Evolutionary conservation across 2,329 filamentous ascomycete species (phyloP).

Genomic region (Teratosphaeria nubilosa): DNA sequence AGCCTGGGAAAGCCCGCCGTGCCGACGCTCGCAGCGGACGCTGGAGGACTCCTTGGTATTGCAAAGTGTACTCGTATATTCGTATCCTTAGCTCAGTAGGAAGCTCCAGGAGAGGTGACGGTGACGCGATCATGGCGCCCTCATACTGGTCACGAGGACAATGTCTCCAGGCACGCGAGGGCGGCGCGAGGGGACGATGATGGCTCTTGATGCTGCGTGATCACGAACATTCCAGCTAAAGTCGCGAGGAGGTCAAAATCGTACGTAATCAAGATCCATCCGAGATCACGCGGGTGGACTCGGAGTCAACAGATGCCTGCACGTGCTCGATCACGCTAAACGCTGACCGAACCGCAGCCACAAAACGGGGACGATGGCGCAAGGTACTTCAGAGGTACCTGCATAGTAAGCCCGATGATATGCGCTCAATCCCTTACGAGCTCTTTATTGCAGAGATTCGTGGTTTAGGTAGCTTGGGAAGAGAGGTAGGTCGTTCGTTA

Average conservation of each 20-base stretch:
- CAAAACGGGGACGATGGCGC: background rate
- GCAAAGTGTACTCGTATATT: slow-evolving; percentile 4
- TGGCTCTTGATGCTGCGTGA: background rate
- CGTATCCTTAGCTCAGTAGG: slow-evolving; percentile 4
- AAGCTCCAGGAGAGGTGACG: slow-evolving; percentile 2
- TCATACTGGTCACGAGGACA: background rate
- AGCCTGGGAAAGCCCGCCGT: background rate
- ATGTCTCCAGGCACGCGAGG: background rate
- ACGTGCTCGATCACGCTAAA: background rate
- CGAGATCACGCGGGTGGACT: background rate
- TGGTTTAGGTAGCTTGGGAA: background rate
- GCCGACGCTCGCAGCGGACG: background rate
- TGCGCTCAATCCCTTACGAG: background rate
- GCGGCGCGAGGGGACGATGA: background rate
- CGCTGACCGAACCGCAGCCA: background rate
- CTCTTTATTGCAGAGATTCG: background rate
- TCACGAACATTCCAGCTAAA: background rate
- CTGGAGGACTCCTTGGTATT: background rate
- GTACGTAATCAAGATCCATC: background rate
- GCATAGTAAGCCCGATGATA: background rate
- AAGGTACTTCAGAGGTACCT: background rate
- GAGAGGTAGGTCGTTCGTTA: background rate
- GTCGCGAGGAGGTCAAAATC: too few species aligned
- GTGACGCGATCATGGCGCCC: background rate
- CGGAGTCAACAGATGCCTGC: background rate